These are phyloP conservation scores for Mesotaenium endlicherianum DNA, from an alignment of 139 green algal genomes.

Conservation along the genomic window DNA sequence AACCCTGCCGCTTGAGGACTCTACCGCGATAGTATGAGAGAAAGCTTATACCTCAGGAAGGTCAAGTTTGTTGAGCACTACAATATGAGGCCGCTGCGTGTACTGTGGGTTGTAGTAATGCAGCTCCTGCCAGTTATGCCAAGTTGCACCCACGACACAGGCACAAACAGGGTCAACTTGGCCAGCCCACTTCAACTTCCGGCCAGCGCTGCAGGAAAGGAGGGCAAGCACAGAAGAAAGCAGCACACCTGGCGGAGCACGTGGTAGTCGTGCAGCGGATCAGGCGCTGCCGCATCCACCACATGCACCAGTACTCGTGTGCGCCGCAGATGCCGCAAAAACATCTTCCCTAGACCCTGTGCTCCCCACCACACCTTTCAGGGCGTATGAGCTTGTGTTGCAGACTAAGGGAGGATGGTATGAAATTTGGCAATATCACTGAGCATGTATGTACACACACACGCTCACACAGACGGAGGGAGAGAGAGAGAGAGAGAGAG, in stretches of 20 bases:
- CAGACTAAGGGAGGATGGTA: too few species aligned
- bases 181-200: not conserved
- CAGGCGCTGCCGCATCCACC: conserved; percentile 66
- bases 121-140: conserved; percentile 79
- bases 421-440: not conserved
- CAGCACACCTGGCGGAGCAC: conserved; percentile 54
- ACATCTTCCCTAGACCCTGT: conserved; percentile 78
- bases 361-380: too few species aligned
- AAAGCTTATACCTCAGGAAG: conserved; percentile 45
- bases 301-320: conserved; percentile 76
- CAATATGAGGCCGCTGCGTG: conserved; percentile 59
- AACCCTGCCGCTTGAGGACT: too few species aligned
- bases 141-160: not conserved
- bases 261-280: conserved; percentile 75
- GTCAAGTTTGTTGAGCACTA: conserved; percentile 89
- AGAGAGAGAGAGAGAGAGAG: not conserved
- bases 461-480: not conserved
- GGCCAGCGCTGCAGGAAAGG: too few species aligned
- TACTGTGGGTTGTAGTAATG: conserved; percentile 92
- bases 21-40: too few species aligned
- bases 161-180: conserved; percentile 52
- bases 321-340: conserved; percentile 80
- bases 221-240: too few species aligned
- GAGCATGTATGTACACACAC: not conserved
- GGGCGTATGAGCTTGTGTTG: too few species aligned